These are phyloP conservation scores for Ramalina intermedia DNA, from an alignment of 495 filamentous ascomycete genomes.

Conservation along the genomic window DNA sequence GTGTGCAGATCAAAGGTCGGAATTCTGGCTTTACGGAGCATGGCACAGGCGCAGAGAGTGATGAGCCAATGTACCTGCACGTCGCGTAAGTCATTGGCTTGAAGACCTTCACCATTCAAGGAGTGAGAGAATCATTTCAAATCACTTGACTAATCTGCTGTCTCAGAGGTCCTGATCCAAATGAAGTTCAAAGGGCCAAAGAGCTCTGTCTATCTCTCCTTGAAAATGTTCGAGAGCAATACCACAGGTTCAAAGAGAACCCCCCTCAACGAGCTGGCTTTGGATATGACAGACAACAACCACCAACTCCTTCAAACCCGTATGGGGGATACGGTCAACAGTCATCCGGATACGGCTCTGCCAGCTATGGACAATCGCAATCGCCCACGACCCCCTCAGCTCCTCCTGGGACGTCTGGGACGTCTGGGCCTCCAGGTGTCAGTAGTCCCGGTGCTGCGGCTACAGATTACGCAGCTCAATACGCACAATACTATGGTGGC, in stretches of 20 bases:
- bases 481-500: conserved; percentile 66
- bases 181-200: conserved; percentile 74
- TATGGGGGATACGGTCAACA: conserved; percentile 18
- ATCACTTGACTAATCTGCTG: not conserved
- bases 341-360: conserved; percentile 18
- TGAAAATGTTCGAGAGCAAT: conserved; percentile 66
- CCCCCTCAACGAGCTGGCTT: conserved; percentile 44
- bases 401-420: conserved; percentile 17
- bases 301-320: not conserved
- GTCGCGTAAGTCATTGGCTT: conserved; percentile 52
- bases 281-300: conserved; percentile 1
- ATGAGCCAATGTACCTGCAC: conserved; percentile 90
- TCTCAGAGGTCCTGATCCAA: conserved; percentile 66
- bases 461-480: conserved; percentile 60
- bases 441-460: conserved; percentile 15
- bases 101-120: conserved; percentile 6
- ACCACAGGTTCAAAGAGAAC: conserved; percentile 77
- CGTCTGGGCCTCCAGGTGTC: conserved; percentile 26
- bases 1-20: conserved; percentile 93
- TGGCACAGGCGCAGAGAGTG: conserved; percentile 69
- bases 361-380: conserved; percentile 25
- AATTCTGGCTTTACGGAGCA: conserved; percentile 91
- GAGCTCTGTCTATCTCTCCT: conserved; percentile 80
- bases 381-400: conserved; percentile 23
- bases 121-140: conserved; percentile 19